phyloP scores from a whole-genome alignment of 1,284 basidiomycete genomes.

The Cutaneotrichosporon mucoides region DNA sequence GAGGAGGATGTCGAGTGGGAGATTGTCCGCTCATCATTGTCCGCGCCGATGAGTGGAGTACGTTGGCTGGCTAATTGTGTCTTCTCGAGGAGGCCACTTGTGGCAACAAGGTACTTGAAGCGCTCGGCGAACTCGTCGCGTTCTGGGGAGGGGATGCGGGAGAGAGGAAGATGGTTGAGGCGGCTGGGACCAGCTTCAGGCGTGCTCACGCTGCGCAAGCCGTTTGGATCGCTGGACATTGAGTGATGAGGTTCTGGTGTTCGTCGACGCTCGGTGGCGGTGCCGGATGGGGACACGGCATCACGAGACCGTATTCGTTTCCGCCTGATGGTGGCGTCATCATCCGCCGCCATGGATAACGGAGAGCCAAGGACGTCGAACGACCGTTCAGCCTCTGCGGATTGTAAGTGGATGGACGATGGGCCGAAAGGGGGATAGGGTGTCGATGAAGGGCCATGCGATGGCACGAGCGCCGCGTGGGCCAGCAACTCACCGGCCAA shows the following conservation, averaged over 20 bases:
- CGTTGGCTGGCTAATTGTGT: slow-evolving; percentile 7
- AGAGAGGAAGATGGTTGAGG: background rate
- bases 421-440: background rate
- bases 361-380: slow-evolving; percentile 13
- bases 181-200: background rate
- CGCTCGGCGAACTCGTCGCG: slow-evolving; percentile 34
- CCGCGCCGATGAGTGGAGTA: background rate
- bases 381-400: slow-evolving; percentile 17
- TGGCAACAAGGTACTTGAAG: slow-evolving; percentile 44
- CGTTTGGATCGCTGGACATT: background rate
- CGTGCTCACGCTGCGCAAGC: background rate
- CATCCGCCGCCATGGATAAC: background rate
- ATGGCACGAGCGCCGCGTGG: slow-evolving; percentile 1
- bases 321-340: slow-evolving; percentile 3
- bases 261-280: background rate
- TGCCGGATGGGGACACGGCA: background rate
- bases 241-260: background rate
- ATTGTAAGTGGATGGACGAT: background rate
- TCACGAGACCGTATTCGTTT: background rate
- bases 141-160: background rate
- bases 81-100: slow-evolving; percentile 38
- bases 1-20: background rate
- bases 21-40: background rate
- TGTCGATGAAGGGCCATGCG: background rate
- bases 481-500: slow-evolving; percentile 11